Percentiles rank a stretch among this genome's conserved stretches.
phyloP scores from a whole-genome alignment of 2,329 filamentous ascomycete species.

The Immersiporthe knoxdaviesiana region DNA sequence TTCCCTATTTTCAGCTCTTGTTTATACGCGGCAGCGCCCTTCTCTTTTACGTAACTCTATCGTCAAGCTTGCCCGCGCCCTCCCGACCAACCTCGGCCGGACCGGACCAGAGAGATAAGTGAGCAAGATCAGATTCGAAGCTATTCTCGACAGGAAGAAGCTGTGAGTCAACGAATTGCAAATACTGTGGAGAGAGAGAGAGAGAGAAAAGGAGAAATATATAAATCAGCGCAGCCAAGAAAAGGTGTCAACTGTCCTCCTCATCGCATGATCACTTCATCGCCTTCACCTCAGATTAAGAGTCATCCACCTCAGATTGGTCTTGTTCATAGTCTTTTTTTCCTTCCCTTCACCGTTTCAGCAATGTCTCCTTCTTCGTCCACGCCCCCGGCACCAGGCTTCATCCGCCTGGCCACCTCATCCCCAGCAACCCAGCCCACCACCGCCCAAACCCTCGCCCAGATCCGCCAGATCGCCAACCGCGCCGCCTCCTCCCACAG shows the following conservation, averaged over 20 bases:
- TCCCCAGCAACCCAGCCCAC: constrained; percentile 57
- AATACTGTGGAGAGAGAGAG: background rate
- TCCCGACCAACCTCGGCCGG: background rate
- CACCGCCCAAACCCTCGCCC: constrained; percentile 63
- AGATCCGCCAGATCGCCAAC: constrained; percentile 65
- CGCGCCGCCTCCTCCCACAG: constrained; percentile 57
- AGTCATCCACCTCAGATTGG: too few species aligned
- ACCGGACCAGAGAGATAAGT: background rate
- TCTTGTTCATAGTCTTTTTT: too few species aligned
- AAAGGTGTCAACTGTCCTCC: background rate
- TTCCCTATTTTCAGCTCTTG: background rate
- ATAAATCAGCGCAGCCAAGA: background rate
- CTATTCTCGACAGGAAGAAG: background rate
- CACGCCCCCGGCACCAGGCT: constrained; percentile 24
- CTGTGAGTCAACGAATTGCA: background rate
- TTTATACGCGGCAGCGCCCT: background rate
- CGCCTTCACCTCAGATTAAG: too few species aligned
- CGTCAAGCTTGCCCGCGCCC: background rate
- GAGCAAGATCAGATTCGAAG: background rate
- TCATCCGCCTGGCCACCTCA: constrained; percentile 59
- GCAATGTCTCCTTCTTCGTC: background rate
- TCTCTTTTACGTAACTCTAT: background rate
- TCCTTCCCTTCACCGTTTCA: too few species aligned
- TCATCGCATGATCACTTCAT: too few species aligned
- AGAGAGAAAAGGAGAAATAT: background rate